Base-by-base conservation (phyloP, 331 rosid species). In the Erythrophleum ivorense region DNA sequence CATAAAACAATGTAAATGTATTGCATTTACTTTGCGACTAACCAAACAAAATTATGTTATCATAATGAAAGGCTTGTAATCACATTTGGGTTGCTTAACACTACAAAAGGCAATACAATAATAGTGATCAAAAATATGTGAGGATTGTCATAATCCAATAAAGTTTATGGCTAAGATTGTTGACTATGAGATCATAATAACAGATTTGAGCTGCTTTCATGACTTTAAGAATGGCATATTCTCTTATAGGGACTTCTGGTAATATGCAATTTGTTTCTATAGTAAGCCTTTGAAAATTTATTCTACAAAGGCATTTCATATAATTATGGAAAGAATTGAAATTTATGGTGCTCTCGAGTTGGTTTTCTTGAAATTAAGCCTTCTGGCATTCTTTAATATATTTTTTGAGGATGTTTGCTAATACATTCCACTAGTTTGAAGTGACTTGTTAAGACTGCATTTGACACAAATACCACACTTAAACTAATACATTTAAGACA, bases 131-230 rank as follows among this genome's bases (percentile, higher is more conserved):
- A 68, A 68, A 68, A 68, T 68, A 68, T 68, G 74, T 68, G 55
- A 55, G 52, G 74, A 68, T 19, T 68, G 74, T 68, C 74, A 68
- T 68, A n/a, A 68, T 68, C 55, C 74, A 43, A 68, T 68, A 19
- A 68, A 68, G 55, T 38, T 68, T 10, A 68, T 43, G 7, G 54
- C 74, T 4, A 80, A 73, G 78, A 79, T 86, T 34, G 89, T 77
- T 53, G 79, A 60, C 24, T 81, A 87, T 9, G 82, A 81, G 70
- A 81, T 87, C 31, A 38, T 84, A 31, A 82, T 87, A 48, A 84
- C 87, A 81, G 89, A 87, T 68, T 78, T 85, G 9, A 84, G 84
- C 33, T 87, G 85, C 81, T 87, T 87, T 74, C 89, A 87, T 81
- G 87, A 78, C 85, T 84, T 87, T 45, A 63, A 58, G 84, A 31